Conservation (phyloP, 129 eudicot species). For the Heracleum sosnowskyi region DNA sequence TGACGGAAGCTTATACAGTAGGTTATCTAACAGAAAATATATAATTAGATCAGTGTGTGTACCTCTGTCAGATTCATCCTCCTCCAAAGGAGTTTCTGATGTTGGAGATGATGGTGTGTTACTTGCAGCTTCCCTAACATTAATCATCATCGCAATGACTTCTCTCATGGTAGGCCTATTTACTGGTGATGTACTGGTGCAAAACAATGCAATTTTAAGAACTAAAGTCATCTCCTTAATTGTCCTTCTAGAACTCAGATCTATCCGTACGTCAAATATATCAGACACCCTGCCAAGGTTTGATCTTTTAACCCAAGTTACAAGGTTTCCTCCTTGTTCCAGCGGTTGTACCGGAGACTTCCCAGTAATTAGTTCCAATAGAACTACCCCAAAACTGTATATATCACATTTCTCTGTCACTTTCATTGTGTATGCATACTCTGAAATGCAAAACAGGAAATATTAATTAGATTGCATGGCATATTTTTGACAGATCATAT, state of each 20-base stretch:
- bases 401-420: conserved; percentile 87
- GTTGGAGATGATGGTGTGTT: conserved; percentile 51
- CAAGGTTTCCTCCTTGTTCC: conserved; percentile 88
- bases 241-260: conserved; percentile 49
- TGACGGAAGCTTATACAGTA: neutral
- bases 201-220: conserved; percentile 74
- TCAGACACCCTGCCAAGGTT: conserved; percentile 30
- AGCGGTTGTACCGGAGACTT: conserved; percentile 79
- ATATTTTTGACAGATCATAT: neutral
- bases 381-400: conserved; percentile 88
- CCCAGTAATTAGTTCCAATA: conserved; percentile 79
- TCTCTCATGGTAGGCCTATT: conserved; percentile 88
- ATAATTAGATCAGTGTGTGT: neutral
- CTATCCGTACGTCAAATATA: conserved; percentile 55
- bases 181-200: conserved; percentile 68
- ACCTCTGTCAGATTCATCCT: conserved; percentile 42
- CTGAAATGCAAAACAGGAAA: conserved; percentile 36
- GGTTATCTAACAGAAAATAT: neutral
- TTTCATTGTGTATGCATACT: conserved; percentile 95
- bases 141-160: conserved; percentile 76
- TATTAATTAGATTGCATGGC: neutral
- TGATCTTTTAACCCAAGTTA: conserved; percentile 63
- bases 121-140: conserved; percentile 38
- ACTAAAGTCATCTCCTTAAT: conserved; percentile 60
- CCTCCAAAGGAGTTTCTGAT: conserved; percentile 71